phyloP scores from a whole-genome alignment of 106 monocot species.

The Acorus gramineus region DNA sequence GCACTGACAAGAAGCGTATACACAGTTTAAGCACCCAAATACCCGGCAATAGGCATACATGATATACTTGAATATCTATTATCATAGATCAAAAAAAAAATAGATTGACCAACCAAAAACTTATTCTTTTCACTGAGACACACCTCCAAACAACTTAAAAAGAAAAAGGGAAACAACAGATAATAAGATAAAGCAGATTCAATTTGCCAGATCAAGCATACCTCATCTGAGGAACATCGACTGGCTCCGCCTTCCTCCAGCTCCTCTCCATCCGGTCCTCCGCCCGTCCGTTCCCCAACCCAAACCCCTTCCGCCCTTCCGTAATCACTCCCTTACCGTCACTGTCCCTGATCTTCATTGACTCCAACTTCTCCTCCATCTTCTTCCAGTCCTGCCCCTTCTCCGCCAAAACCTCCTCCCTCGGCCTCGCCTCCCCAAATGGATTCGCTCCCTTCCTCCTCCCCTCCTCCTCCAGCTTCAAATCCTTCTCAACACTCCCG shows the following conservation, averaged over 20 bases:
- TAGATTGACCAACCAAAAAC: no score
- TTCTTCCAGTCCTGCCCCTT: slow-evolving; percentile 90
- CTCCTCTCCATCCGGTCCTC: slow-evolving; percentile 45
- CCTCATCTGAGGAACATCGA: slow-evolving; percentile 3
- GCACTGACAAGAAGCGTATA: no score
- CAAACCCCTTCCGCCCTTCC: slow-evolving; percentile 28
- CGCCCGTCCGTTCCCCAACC: slow-evolving; percentile 11
- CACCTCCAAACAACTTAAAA: not conserved
- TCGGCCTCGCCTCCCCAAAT: slow-evolving; percentile 70
- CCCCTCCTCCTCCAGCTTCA: no score
- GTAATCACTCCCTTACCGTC: slow-evolving; percentile 8
- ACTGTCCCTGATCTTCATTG: slow-evolving; percentile 32
- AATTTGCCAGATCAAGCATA: no score
- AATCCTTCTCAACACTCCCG: not conserved
- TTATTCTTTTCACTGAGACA: no score
- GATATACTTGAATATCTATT: no score
- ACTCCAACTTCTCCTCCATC: slow-evolving; percentile 74
- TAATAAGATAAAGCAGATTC: slow-evolving; percentile 6
- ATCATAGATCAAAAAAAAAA: no score
- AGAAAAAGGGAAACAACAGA: slow-evolving; percentile 8
- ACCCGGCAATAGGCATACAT: no score
- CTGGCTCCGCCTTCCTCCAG: slow-evolving; percentile 61
- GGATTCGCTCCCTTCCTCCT: slow-evolving; percentile 30
- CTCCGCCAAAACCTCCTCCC: slow-evolving; percentile 80
- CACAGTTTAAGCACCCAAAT: no score